Evolutionary conservation across 176 grass and related monocot species (phyloP).

Genomic region (Musa acuminata): DNA sequence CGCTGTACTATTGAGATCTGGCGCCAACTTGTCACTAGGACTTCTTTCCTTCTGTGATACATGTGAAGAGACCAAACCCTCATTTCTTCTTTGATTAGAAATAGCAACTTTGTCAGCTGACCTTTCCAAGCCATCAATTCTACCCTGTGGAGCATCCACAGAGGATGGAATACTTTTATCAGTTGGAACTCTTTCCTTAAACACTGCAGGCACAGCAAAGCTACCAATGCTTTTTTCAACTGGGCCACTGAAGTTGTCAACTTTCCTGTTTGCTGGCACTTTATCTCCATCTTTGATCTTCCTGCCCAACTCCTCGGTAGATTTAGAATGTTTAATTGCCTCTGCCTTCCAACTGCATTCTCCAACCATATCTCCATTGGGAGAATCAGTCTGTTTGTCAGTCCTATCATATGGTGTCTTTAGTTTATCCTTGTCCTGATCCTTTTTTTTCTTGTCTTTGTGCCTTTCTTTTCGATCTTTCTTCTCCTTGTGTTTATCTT

Average conservation of each 20-base stretch:
- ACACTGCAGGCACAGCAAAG: slow-evolving; percentile 27
- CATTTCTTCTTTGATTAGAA: slow-evolving; percentile 39
- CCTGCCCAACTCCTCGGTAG: slow-evolving; percentile 39
- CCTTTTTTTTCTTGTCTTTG: slow-evolving; percentile 25
- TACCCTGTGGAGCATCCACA: slow-evolving; percentile 27
- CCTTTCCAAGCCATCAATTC: slow-evolving; percentile 34
- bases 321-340: slow-evolving; percentile 44
- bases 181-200: slow-evolving; percentile 28
- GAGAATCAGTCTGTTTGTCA: slow-evolving; percentile 30
- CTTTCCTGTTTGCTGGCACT: slow-evolving; percentile 27
- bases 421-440: slow-evolving; percentile 52
- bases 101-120: slow-evolving; percentile 45
- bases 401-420: slow-evolving; percentile 35
- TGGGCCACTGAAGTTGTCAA: slow-evolving; percentile 36
- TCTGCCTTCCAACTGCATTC: slow-evolving; percentile 38
- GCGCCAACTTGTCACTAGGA: not conserved
- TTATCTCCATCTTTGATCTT: slow-evolving; percentile 39
- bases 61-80: slow-evolving; percentile 28
- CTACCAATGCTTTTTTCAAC: slow-evolving; percentile 33
- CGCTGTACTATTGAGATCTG: not conserved
- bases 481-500: slow-evolving; percentile 20
- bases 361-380: slow-evolving; percentile 29
- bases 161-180: slow-evolving; percentile 41
- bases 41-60: slow-evolving; percentile 28
- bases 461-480: slow-evolving; percentile 21